Evolutionary conservation across 192 early-diverging fungal species (phyloP).

Genomic region (Lobosporangium transversale): DNA sequence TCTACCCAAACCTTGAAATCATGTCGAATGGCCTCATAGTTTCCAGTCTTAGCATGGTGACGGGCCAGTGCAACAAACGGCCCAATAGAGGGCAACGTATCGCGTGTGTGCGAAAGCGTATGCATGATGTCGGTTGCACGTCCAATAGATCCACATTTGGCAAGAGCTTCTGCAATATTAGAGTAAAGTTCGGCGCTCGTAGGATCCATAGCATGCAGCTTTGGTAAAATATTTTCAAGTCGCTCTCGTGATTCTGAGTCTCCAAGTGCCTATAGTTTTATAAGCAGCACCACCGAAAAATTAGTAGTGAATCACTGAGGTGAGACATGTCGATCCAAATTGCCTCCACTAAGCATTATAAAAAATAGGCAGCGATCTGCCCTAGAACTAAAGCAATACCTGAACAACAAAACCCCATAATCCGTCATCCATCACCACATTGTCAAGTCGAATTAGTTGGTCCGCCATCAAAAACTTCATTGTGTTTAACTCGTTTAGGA

Average conservation of each 20-base stretch:
- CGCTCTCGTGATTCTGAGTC: slow-evolving; percentile 12
- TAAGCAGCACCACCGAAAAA: too few relatives aligned
- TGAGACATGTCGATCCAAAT: too few relatives aligned
- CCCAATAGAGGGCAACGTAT: slow-evolving; percentile 13
- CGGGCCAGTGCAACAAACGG: slow-evolving; percentile 26
- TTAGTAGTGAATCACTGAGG: too few relatives aligned
- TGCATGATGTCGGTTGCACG: slow-evolving; percentile 18
- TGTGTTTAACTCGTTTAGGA: slow-evolving; percentile 16
- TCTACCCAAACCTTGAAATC: slow-evolving; percentile 18
- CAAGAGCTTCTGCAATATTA: slow-evolving; percentile 16
- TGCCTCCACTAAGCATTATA: too few relatives aligned
- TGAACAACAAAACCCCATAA: slow-evolving; percentile 40
- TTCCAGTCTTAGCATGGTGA: slow-evolving; percentile 36
- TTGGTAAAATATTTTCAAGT: slow-evolving; percentile 13
- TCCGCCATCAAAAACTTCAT: slow-evolving; percentile 39
- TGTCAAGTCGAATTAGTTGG: slow-evolving; percentile 16
- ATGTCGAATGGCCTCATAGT: slow-evolving; percentile 29
- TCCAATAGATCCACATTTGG: slow-evolving; percentile 23
- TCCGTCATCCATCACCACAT: slow-evolving; percentile 31
- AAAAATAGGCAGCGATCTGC: too few relatives aligned
- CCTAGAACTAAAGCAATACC: too few relatives aligned
- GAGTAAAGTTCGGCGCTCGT: slow-evolving; percentile 10
- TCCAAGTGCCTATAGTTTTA: slow-evolving; percentile 28
- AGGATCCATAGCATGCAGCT: not conserved
- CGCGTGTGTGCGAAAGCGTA: slow-evolving; percentile 3